These are phyloP conservation scores for Malus fusca DNA, from an alignment of 306 rosid species.

Conservation along the genomic window DNA sequence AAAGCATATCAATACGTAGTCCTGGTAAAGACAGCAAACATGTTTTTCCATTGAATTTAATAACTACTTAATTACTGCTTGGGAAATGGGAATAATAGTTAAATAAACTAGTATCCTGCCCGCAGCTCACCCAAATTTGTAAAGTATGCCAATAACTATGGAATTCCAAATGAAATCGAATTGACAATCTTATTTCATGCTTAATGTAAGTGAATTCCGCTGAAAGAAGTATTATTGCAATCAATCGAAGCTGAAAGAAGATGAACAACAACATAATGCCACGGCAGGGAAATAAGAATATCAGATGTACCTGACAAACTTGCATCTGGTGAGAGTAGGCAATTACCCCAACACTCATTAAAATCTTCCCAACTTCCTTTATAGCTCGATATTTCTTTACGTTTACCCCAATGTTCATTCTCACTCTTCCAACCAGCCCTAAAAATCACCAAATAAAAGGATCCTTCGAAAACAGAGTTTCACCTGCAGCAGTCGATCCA, in stretches of 20 bases:
- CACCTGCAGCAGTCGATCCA: slow-evolving; percentile 29
- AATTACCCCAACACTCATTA: slow-evolving; percentile 80
- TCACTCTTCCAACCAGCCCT: slow-evolving; percentile 43
- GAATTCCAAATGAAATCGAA: neutral
- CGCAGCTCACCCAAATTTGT: neutral
- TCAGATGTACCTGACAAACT: slow-evolving; percentile 74
- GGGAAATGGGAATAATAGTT: neutral
- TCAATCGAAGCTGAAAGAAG: neutral
- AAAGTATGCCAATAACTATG: neutral
- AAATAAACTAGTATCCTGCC: neutral
- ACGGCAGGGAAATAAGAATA: neutral
- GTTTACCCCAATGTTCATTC: slow-evolving; percentile 73
- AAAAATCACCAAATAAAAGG: slow-evolving; percentile 16
- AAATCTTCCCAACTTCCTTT: slow-evolving; percentile 64
- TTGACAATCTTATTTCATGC: neutral
- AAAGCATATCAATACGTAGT: neutral
- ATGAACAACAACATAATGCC: neutral
- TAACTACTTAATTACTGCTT: neutral
- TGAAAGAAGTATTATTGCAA: neutral
- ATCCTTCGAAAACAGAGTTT: slow-evolving; percentile 15
- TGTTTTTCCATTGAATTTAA: neutral
- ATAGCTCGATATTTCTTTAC: slow-evolving; percentile 51
- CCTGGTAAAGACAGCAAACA: neutral
- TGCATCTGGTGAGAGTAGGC: slow-evolving; percentile 80
- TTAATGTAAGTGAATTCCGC: neutral